Base-by-base conservation (phyloP, 208 protist species). In the Crithidia fasciculata region DNA sequence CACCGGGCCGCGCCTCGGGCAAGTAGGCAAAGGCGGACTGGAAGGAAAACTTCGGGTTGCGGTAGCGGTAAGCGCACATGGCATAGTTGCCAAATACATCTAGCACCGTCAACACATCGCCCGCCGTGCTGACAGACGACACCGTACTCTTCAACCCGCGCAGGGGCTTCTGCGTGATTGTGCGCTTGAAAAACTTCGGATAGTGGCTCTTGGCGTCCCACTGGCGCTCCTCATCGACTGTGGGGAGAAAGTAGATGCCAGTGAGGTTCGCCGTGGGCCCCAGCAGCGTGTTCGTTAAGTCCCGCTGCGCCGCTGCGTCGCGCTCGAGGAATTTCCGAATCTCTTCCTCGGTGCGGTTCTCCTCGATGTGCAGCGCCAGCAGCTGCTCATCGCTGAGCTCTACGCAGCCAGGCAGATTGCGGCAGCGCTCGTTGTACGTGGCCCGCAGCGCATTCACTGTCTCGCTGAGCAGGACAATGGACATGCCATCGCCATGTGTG, bases 11-110 rank as follows among this genome's bases (percentile, higher is more conserved):
- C 45, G 45, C 9, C 45, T 28, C 36, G 15, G 57, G 47, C 8
- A 43, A 13, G 57, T 78, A 76, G 52, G 56, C 1, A 65, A 80
- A 80, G 36, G 63, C 2, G 8, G 60, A 80, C 53, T 69, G 74
- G 28, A 86, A 76, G 45, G 53, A 64, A 16, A 84, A 59, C 57
- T 74, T 71, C 7, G 75, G 40, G 65, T 88, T 79, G 50, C 55
- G 40, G 55, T 61, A 40, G 56, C 64, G 57, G 65, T 84, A 89
- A 2, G 84, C 87, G 54, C 84, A 91, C 47, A 87, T 28, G n/a
- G 74, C 82, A 40, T 79, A 79, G 67, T 80, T 54, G 43, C 60
- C 65, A 37, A 76, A 63, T 0, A 15, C 7, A 40, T 64, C 58
- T 8, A 80, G 13, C 36, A 50, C 50, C 13, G 41, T 16, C 28